phyloP scores from a whole-genome alignment of 2,329 filamentous ascomycete species.

The Penicillium sumatraense region DNA sequence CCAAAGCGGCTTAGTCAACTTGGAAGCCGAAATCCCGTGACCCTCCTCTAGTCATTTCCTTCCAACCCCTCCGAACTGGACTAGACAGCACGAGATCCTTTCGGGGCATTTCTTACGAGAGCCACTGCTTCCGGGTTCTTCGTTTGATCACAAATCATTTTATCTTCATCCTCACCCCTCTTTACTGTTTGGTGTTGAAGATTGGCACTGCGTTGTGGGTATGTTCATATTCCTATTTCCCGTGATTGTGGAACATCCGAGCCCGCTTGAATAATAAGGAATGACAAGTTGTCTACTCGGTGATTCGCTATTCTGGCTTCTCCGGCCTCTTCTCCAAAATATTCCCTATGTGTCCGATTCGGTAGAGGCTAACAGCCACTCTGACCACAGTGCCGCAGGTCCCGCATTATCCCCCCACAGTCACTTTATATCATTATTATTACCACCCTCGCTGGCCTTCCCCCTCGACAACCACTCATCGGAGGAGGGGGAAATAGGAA shows the following conservation, averaged over 20 bases:
- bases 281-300: neutral
- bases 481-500: conserved; percentile 22
- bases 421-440: neutral
- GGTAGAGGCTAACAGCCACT: conserved; percentile 4
- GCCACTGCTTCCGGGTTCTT: neutral
- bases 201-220: conserved; percentile 27
- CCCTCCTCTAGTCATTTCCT: conserved; percentile 28
- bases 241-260: conserved; percentile 25
- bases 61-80: conserved; percentile 26
- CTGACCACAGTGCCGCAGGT: conserved; percentile 8
- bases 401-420: conserved; percentile 2
- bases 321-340: neutral
- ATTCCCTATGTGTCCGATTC: neutral
- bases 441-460: conserved; percentile 15
- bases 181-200: conserved; percentile 14
- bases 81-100: conserved; percentile 7
- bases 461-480: conserved; percentile 7
- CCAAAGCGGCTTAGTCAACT: conserved; percentile 24
- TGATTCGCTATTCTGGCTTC: neutral
- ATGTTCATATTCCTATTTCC: conserved; percentile 23
- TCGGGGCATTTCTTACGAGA: conserved; percentile 4
- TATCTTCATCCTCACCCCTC: neutral
- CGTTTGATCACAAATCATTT: neutral
- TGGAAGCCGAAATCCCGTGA: conserved; percentile 29
- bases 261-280: conserved; percentile 13